Evolutionary conservation across 2,329 filamentous ascomycete genomes (phyloP).

Genomic region (Alternaria conjuncta): DNA sequence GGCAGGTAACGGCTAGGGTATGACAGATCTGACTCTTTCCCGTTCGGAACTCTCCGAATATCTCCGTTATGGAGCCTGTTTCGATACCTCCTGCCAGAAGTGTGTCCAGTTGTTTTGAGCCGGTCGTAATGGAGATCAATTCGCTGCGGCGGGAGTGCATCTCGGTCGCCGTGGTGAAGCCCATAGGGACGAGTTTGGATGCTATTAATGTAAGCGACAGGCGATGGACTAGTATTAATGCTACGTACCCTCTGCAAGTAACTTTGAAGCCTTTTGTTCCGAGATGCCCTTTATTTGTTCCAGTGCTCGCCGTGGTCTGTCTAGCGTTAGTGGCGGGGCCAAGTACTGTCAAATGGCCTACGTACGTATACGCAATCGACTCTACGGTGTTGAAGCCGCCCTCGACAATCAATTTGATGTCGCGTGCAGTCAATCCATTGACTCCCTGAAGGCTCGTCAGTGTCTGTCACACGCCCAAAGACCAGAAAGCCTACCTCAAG

Average conservation of each 20-base stretch:
- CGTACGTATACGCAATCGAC: slow-evolving; percentile 89
- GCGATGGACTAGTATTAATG: too few species aligned
- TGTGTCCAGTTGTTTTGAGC: slow-evolving; percentile 96
- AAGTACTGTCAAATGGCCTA: not conserved
- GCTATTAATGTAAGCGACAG: slow-evolving; percentile 59
- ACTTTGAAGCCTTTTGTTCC: slow-evolving; percentile 92
- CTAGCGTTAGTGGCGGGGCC: slow-evolving; percentile 27
- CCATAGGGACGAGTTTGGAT: slow-evolving; percentile 96
- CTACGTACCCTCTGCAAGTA: slow-evolving; percentile 83
- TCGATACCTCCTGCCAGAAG: slow-evolving; percentile 93
- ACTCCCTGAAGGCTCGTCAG: slow-evolving; percentile 68
- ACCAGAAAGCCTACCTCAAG: slow-evolving; percentile 73
- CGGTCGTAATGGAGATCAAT: slow-evolving; percentile 96
- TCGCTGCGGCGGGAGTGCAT: slow-evolving; percentile 98
- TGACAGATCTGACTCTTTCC: slow-evolving; percentile 99
- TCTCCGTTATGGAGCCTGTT: slow-evolving; percentile 96
- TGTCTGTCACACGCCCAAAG: not conserved
- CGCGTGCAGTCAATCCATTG: slow-evolving; percentile 87
- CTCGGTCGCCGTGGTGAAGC: slow-evolving; percentile 97
- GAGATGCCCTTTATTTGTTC: slow-evolving; percentile 99
- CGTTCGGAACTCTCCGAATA: slow-evolving; percentile 97
- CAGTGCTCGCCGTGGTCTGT: slow-evolving; percentile 71
- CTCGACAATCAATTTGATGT: slow-evolving; percentile 91
- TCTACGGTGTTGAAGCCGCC: slow-evolving; percentile 96
- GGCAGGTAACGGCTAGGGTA: slow-evolving; percentile 96